Percentiles rank a stretch among this genome's conserved stretches.
phyloP scores from a whole-genome alignment of 2,329 filamentous ascomycete species.

The Cladosporium sp. region DNA sequence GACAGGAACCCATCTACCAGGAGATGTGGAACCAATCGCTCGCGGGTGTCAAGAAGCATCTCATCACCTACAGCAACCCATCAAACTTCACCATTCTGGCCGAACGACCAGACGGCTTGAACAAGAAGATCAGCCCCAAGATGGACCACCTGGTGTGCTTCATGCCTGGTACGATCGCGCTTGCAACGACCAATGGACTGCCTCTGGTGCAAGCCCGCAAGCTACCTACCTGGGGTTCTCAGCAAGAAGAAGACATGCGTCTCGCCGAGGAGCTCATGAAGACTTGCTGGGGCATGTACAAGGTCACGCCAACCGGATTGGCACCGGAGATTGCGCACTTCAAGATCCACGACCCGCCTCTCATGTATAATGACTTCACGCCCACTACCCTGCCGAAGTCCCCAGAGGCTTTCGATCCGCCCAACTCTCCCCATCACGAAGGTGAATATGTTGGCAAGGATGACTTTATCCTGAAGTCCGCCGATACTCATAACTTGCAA shows the following conservation, averaged over 20 bases:
- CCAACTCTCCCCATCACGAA: constrained; percentile 38
- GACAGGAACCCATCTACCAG: constrained; percentile 79
- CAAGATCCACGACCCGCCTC: constrained; percentile 68
- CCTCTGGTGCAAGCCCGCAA: constrained; percentile 74
- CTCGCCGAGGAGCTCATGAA: constrained; percentile 90
- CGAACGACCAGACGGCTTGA: constrained; percentile 76
- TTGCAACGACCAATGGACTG: constrained; percentile 78
- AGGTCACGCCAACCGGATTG: constrained; percentile 83
- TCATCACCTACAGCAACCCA: constrained; percentile 82
- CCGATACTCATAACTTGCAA: constrained; percentile 91
- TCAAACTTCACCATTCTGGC: constrained; percentile 85
- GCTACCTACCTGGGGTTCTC: constrained; percentile 67
- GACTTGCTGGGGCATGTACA: constrained; percentile 98
- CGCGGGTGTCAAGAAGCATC: constrained; percentile 81
- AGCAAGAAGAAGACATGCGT: constrained; percentile 82
- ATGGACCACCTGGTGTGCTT: constrained; percentile 99
- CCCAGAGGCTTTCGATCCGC: constrained; percentile 46
- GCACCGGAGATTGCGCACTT: constrained; percentile 95
- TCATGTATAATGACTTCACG: constrained; percentile 57
- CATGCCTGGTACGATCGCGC: constrained; percentile 91
- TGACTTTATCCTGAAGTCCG: constrained; percentile 76
- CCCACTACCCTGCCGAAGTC: constrained; percentile 38
- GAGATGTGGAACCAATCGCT: constrained; percentile 93
- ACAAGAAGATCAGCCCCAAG: constrained; percentile 70
- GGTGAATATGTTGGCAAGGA: constrained; percentile 64